Evolutionary conservation across 352 stramenopile species (phyloP).

Genomic region (Phytopythium cucurbitacearum): DNA sequence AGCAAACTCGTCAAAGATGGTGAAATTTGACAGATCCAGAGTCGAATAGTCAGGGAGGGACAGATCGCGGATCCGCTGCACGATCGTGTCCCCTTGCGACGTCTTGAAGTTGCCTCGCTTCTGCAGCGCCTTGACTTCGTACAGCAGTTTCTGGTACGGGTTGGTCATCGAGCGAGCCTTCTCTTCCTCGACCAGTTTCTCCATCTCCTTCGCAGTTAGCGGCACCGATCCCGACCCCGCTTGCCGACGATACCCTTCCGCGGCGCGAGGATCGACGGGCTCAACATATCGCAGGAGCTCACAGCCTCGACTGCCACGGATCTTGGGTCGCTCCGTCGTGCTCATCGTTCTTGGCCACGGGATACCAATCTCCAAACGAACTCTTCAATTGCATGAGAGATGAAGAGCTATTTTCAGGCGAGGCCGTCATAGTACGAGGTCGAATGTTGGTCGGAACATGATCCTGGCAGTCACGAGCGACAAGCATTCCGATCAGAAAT

Average conservation of each 20-base stretch:
- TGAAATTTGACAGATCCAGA: constrained; percentile 52
- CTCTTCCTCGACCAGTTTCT: constrained; percentile 60
- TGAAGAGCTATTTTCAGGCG: too few relatives aligned
- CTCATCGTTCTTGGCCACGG: too few relatives aligned
- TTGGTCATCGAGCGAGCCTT: constrained; percentile 54
- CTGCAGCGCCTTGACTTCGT: constrained; percentile 55
- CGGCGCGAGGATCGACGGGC: constrained; percentile 51
- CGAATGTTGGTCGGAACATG: too few relatives aligned
- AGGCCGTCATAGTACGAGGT: too few relatives aligned
- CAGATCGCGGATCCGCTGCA: constrained; percentile 50
- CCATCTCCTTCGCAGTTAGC: constrained; percentile 22
- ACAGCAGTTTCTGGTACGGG: constrained; percentile 57
- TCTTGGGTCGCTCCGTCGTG: constrained; percentile 19
- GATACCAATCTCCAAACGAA: too few relatives aligned
- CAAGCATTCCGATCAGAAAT: too few relatives aligned
- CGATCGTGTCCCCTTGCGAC: constrained; percentile 43
- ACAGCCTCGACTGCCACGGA: constrained; percentile 40
- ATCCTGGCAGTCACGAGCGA: too few relatives aligned
- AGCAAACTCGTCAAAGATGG: constrained; percentile 56
- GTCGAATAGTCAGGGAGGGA: constrained; percentile 21
- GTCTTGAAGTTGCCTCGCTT: constrained; percentile 65
- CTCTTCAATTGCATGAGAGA: too few relatives aligned
- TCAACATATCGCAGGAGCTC: constrained; percentile 37
- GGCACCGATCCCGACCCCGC: constrained; percentile 1
- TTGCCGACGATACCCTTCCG: constrained; percentile 46